Percentiles rank a stretch among this genome's conserved stretches.
phyloP scores from a whole-genome alignment of 2,329 filamentous ascomycete genomes.

The Paecilomyces sp. region DNA sequence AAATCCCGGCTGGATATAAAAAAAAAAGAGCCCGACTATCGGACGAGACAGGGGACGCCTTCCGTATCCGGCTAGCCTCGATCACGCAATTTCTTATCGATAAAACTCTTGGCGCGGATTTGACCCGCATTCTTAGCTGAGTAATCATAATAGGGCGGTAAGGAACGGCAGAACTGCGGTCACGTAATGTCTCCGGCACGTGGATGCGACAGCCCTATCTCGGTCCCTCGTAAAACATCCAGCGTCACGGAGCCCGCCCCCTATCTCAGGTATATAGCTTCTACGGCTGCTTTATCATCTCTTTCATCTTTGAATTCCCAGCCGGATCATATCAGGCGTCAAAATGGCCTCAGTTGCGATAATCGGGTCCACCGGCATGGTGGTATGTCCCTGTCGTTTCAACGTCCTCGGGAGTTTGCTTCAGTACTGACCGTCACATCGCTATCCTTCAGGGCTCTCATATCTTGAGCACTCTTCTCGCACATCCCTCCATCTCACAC shows the following conservation, averaged over 20 bases:
- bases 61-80: conserved; percentile 6
- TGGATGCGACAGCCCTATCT: neutral
- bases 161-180: neutral
- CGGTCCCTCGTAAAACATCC: neutral
- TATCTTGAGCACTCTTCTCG: conserved; percentile 56
- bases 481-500: conserved; percentile 28
- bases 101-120: neutral
- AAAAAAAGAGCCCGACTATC: neutral
- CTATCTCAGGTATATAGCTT: neutral
- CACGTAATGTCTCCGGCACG: neutral
- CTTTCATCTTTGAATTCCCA: neutral
- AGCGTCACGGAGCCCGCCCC: neutral
- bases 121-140: neutral
- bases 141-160: neutral
- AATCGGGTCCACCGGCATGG: conserved; percentile 43
- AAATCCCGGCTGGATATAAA: conserved; percentile 1
- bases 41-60: conserved; percentile 5
- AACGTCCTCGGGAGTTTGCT: neutral
- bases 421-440: conserved; percentile 4
- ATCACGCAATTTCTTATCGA: conserved; percentile 15
- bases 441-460: conserved; percentile 56
- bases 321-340: neutral
- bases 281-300: neutral
- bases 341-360: conserved; percentile 40
- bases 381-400: conserved; percentile 31